Base-by-base conservation (phyloP, 2,329 filamentous ascomycete species). In the Aspergillus fijiensis region DNA sequence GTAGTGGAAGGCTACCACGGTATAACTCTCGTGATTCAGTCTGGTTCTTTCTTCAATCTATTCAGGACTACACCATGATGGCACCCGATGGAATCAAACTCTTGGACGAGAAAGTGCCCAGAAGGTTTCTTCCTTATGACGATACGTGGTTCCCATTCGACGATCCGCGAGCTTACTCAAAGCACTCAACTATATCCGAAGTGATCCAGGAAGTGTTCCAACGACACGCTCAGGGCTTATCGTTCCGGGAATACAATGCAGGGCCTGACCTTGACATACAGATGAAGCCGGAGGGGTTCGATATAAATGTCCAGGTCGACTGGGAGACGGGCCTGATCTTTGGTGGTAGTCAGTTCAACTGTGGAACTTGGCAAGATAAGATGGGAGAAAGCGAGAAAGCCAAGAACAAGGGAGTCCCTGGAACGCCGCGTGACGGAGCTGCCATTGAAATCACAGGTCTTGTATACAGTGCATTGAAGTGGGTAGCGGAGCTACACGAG, bases 321-420 rank as follows among this genome's bases (percentile, higher is more conserved):
- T 98, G 94, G 94, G 81, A 85, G 33, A 95, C 87, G 5, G 96
- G 95, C 23, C 85, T 99, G 64, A 88, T 99, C 60, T 96, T 96
- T 70, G 95, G 96, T 58, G 95, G 96, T 35, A 98, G 91, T 71
- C 93, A 97, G 72, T 84, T 81, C 77, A 99, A 99, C 76, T 99
- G 96, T 69, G 95, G 95, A 55, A 99, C 95, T 1, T 99, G 95
- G 95, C 97, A 97, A 92, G 95, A 99, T 82, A 99, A 99, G 84
- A 99, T 99, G 95, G 95, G 95, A n/a, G 95, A 99, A 76, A 96
- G 92, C 63, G 87, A 90, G 65, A 90, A 88, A 63, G 95, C 96
- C 16, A 89, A 90, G 60, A 96, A 88, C 71, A 98, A 97, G 79
- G 96, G 95, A 53, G 82, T 96, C 21, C 96, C 95, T 0, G 95